Evolutionary conservation across 768 basidiomycete species (phyloP).

Genomic region (Mycena galericulata): DNA sequence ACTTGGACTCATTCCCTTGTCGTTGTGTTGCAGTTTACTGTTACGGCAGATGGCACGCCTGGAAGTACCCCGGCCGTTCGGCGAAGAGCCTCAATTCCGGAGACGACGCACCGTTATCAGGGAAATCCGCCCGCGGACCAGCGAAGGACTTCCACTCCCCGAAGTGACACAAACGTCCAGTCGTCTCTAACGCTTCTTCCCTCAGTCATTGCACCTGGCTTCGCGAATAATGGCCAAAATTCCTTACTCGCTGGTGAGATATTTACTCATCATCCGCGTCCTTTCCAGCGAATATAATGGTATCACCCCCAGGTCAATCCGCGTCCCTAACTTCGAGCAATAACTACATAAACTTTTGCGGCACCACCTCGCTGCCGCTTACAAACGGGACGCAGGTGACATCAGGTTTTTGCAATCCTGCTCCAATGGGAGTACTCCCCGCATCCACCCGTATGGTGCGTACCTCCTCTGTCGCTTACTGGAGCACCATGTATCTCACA

Average conservation of each 20-base stretch:
- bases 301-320: constrained; percentile 51
- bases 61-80: constrained; percentile 2
- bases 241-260: constrained; percentile 20
- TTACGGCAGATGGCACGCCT: constrained; percentile 33
- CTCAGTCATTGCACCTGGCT: constrained; percentile 46
- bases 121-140: not conserved
- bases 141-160: not conserved
- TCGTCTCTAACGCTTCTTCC: constrained; percentile 43
- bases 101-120: not conserved
- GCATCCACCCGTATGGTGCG: constrained; percentile 22
- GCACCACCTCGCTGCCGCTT: constrained; percentile 54
- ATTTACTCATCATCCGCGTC: not conserved
- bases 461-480: not conserved
- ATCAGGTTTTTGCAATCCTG: constrained; percentile 31
- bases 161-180: constrained; percentile 13
- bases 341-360: constrained; percentile 71
- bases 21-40: constrained; percentile 44
- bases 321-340: constrained; percentile 61
- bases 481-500: not conserved
- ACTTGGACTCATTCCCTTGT: too few species aligned
- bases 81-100: constrained; percentile 6
- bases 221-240: constrained; percentile 51
- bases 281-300: too few species aligned
- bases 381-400: constrained; percentile 54
- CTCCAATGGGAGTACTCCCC: constrained; percentile 37